A percentile compares a stretch with the other conserved stretches of the same genome.
Evolutionary conservation across 2,329 filamentous ascomycete genomes (phyloP).

Genomic region (Dissoconium aciculare): DNA sequence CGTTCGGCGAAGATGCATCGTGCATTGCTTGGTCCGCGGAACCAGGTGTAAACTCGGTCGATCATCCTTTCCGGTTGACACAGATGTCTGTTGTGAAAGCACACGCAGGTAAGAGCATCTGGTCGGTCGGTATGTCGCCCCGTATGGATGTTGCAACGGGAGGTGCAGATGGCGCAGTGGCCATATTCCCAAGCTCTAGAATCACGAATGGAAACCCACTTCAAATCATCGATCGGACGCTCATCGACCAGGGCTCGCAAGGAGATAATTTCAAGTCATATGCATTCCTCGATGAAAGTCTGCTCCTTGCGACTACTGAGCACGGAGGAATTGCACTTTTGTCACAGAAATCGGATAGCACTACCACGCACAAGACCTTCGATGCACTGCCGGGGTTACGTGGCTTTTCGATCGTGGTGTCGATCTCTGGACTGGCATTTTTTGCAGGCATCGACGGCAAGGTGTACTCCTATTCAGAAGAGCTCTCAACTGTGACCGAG

Average conservation of each 20-base stretch:
- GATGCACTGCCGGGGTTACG: conserved; percentile 24
- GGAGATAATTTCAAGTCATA: conserved; percentile 45
- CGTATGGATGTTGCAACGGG: conserved; percentile 44
- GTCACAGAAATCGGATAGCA: background rate
- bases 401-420: conserved; percentile 35
- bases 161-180: conserved; percentile 62
- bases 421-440: conserved; percentile 28
- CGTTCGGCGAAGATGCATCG: conserved; percentile 74
- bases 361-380: conserved; percentile 1
- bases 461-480: conserved; percentile 26
- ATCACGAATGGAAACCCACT: background rate
- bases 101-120: conserved; percentile 82
- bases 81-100: conserved; percentile 44
- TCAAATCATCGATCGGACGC: conserved; percentile 2
- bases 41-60: background rate
- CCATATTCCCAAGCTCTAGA: conserved; percentile 19
- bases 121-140: conserved; percentile 45
- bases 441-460: conserved; percentile 33
- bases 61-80: conserved; percentile 26
- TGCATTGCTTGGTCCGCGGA: conserved; percentile 47
- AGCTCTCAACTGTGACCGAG: conserved; percentile 10
- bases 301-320: conserved; percentile 44
- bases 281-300: conserved; percentile 41
- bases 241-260: conserved; percentile 9
- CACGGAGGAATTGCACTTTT: conserved; percentile 33